Percentiles rank a stretch among this genome's conserved stretches.
Evolutionary conservation across 73 alveolate genomes (phyloP).

Genomic region (Paramecium biaurelia): DNA sequence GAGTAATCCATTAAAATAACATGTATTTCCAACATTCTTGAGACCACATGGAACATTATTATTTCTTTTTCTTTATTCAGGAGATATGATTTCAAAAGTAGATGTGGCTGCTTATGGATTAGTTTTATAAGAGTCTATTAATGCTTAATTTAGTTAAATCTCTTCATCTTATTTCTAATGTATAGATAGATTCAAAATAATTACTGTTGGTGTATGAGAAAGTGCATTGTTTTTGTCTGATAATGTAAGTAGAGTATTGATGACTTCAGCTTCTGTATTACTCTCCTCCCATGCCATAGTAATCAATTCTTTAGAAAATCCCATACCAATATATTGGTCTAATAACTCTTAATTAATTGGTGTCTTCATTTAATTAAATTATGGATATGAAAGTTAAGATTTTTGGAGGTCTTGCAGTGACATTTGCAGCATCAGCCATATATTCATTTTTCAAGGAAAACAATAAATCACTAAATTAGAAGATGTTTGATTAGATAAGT

Average conservation of each 20-base stretch:
- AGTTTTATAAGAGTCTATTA: neutral
- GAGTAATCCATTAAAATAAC: constrained; percentile 83
- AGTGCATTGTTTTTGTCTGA: neutral
- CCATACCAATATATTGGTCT: neutral
- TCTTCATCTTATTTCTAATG: constrained; percentile 40
- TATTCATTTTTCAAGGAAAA: neutral
- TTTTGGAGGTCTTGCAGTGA: constrained; percentile 5
- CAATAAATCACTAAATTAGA: neutral
- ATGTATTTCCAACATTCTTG: constrained; percentile 85
- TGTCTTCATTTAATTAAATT: constrained; percentile 7
- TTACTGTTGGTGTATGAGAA: neutral
- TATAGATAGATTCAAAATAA: neutral
- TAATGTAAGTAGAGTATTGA: neutral
- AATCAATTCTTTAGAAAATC: neutral
- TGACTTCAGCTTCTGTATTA: neutral
- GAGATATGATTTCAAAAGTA: constrained; percentile 67
- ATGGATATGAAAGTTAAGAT: constrained; percentile 7
- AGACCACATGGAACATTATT: constrained; percentile 78
- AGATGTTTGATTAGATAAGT: neutral
- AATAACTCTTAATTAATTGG: neutral
- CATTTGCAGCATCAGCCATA: neutral
- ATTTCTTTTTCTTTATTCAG: constrained; percentile 70
- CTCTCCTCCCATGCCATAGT: constrained; percentile 33
- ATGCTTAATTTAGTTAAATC: neutral
- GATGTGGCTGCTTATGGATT: neutral